Percentiles rank a stretch among this genome's conserved stretches.
Evolutionary conservation across 1,284 basidiomycete genomes (phyloP).

Genomic region (Rhodofomes roseus): DNA sequence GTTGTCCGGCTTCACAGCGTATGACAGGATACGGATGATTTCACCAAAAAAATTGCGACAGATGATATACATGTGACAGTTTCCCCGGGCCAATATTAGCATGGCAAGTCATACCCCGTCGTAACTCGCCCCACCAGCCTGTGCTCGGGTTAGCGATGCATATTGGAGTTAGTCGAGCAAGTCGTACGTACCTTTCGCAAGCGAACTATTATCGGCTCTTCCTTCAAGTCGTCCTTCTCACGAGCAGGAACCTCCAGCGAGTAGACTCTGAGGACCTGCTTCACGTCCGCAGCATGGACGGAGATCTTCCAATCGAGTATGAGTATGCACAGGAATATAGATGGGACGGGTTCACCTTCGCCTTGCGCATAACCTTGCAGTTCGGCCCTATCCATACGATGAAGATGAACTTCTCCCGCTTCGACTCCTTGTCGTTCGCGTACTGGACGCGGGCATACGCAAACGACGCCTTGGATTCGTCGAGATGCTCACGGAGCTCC

Average conservation of each 20-base stretch:
- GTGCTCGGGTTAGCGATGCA: slow-evolving; percentile 4
- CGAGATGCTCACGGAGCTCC: slow-evolving; percentile 73
- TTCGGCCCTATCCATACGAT: slow-evolving; percentile 85
- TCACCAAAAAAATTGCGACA: neutral
- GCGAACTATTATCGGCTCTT: slow-evolving; percentile 71
- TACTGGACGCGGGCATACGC: slow-evolving; percentile 83
- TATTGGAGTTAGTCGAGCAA: neutral
- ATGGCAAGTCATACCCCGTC: slow-evolving; percentile 59
- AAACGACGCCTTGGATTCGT: slow-evolving; percentile 75
- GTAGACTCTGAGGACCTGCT: slow-evolving; percentile 71
- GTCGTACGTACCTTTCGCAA: slow-evolving; percentile 63
- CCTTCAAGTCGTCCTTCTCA: slow-evolving; percentile 77
- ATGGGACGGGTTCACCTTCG: slow-evolving; percentile 57
- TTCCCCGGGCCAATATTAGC: neutral
- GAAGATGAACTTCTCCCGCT: slow-evolving; percentile 87
- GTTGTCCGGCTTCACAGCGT: neutral
- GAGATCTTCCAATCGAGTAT: slow-evolving; percentile 60
- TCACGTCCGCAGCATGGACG: slow-evolving; percentile 85
- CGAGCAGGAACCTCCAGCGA: slow-evolving; percentile 84
- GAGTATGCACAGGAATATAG: neutral
- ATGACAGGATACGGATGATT: neutral
- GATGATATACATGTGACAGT: neutral
- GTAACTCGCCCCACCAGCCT: slow-evolving; percentile 82
- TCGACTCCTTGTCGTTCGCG: slow-evolving; percentile 83
- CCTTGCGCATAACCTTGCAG: slow-evolving; percentile 89